Conservation (phyloP, 805 yeast species). For the Cyberlindnera veronae region DNA sequence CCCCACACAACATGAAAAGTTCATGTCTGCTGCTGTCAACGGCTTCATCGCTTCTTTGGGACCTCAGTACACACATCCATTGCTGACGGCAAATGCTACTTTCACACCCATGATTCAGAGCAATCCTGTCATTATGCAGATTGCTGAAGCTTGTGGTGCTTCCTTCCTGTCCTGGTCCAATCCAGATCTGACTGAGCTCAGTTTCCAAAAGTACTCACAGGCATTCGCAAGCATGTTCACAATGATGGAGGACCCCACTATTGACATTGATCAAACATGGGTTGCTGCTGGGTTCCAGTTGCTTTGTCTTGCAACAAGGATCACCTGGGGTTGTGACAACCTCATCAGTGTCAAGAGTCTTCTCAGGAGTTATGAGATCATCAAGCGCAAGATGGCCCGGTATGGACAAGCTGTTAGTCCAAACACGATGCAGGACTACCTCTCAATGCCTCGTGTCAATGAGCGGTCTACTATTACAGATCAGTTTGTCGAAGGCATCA, state of each 20-base stretch:
- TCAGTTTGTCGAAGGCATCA: constrained; percentile 1
- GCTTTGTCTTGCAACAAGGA: constrained; percentile 37
- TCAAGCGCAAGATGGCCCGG: constrained; percentile 27
- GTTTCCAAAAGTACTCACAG: constrained; percentile 26
- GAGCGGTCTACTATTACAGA: constrained; percentile 1
- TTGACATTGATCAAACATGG: constrained; percentile 39
- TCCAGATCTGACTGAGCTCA: constrained; percentile 26
- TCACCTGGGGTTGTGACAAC: constrained; percentile 24
- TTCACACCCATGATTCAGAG: constrained; percentile 34
- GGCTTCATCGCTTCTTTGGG: constrained; percentile 40
- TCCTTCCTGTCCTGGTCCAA: constrained; percentile 35
- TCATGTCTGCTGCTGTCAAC: constrained; percentile 32
- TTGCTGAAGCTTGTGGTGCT: constrained; percentile 41
- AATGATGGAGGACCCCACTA: too few relatives aligned
- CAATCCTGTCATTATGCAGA: constrained; percentile 30
- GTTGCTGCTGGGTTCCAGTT: constrained; percentile 37
- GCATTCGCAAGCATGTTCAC: too few relatives aligned
- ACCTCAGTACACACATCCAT: constrained; percentile 40
- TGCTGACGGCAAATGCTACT: constrained; percentile 37
- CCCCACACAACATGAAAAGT: constrained; percentile 8
- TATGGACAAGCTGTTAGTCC: constrained; percentile 1
- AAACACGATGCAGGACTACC: background rate
- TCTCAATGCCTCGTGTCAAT: background rate
- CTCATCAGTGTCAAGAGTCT: constrained; percentile 26
- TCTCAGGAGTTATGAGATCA: constrained; percentile 34